Evolutionary conservation across 2,329 filamentous ascomycete genomes (phyloP).

Genomic region (Penicillium italicum): DNA sequence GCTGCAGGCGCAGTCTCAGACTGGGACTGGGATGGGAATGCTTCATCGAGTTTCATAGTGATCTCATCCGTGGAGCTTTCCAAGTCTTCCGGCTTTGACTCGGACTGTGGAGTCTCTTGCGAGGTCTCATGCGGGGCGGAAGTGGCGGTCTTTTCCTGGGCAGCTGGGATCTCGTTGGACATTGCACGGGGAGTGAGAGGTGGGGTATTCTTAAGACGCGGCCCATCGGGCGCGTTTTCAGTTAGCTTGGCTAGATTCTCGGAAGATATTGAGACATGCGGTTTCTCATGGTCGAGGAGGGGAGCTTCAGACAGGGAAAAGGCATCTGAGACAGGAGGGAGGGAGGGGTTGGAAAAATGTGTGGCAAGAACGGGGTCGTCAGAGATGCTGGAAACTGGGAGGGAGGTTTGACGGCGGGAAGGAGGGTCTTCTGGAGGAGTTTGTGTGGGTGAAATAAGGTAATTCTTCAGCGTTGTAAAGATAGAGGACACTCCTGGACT

Average conservation of each 20-base stretch:
- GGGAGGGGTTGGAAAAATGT: slow-evolving; percentile 66
- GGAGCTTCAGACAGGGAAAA: slow-evolving; percentile 46
- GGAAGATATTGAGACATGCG: slow-evolving; percentile 41
- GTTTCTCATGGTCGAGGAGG: slow-evolving; percentile 48
- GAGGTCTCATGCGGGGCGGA: slow-evolving; percentile 14
- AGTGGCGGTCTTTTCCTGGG: slow-evolving; percentile 30
- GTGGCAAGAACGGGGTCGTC: slow-evolving; percentile 63
- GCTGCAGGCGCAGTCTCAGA: background rate
- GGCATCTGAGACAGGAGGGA: slow-evolving; percentile 50
- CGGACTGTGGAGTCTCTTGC: background rate
- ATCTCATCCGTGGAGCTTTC: slow-evolving; percentile 35
- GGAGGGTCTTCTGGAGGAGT: slow-evolving; percentile 30
- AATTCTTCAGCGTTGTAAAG: slow-evolving; percentile 45
- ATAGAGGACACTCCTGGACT: slow-evolving; percentile 42
- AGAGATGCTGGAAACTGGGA: slow-evolving; percentile 63
- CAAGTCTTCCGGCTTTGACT: slow-evolving; percentile 22
- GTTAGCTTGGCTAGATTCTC: slow-evolving; percentile 68
- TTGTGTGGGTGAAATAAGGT: slow-evolving; percentile 37
- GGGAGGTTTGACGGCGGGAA: slow-evolving; percentile 45
- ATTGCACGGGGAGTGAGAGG: slow-evolving; percentile 85
- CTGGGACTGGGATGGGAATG: slow-evolving; percentile 29
- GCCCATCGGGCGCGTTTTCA: slow-evolving; percentile 61
- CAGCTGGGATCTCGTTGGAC: slow-evolving; percentile 57
- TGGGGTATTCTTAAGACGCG: slow-evolving; percentile 78
- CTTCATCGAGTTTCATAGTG: slow-evolving; percentile 36